Evolutionary conservation across 139 green algal genomes (phyloP).

Genomic region (Medakamo hakoo): DNA sequence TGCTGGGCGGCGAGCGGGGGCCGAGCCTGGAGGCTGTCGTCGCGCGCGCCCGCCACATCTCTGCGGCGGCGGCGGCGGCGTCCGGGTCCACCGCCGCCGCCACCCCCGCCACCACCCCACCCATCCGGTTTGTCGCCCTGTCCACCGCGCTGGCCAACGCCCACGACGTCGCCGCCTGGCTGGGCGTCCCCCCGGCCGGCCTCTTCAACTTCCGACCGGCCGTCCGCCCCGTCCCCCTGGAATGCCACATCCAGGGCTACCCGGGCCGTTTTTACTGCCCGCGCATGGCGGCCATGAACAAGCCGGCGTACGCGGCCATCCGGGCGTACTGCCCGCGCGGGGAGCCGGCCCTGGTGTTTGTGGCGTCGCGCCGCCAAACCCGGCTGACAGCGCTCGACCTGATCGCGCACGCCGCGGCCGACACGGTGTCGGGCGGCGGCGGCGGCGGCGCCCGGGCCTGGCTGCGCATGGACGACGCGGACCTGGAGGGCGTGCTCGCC

Average conservation of each 20-base stretch:
- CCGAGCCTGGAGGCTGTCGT: conserved; percentile 93
- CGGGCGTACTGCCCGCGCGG: conserved; percentile 67
- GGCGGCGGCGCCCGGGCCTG: conserved; percentile 43
- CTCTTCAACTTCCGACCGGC: conserved; percentile 97
- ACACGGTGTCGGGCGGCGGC: conserved; percentile 27
- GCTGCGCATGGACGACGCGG: conserved; percentile 50
- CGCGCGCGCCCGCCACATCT: conserved; percentile 77
- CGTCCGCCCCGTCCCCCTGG: conserved; percentile 84
- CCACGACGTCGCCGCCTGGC: conserved; percentile 83
- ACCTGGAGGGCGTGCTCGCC: conserved; percentile 40
- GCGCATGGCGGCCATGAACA: conserved; percentile 97
- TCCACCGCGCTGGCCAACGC: conserved; percentile 92
- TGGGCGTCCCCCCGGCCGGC: conserved; percentile 57
- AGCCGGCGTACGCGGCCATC: conserved; percentile 90
- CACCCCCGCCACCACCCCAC: conserved; percentile 20
- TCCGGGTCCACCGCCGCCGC: not conserved
- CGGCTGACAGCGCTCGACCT: conserved; percentile 90
- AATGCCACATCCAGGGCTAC: conserved; percentile 90
- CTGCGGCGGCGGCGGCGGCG: conserved; percentile 9
- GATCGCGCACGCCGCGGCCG: conserved; percentile 79
- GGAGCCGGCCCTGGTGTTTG: conserved; percentile 59
- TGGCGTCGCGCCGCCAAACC: conserved; percentile 79
- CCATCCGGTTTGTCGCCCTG: conserved; percentile 82
- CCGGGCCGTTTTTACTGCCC: conserved; percentile 91
- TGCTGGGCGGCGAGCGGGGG: conserved; percentile 84